A percentile compares a stretch with the other conserved stretches of the same genome.
Evolutionary conservation across 108 stramenopile species (phyloP).

Genomic region (Discostella pseudostelligera): DNA sequence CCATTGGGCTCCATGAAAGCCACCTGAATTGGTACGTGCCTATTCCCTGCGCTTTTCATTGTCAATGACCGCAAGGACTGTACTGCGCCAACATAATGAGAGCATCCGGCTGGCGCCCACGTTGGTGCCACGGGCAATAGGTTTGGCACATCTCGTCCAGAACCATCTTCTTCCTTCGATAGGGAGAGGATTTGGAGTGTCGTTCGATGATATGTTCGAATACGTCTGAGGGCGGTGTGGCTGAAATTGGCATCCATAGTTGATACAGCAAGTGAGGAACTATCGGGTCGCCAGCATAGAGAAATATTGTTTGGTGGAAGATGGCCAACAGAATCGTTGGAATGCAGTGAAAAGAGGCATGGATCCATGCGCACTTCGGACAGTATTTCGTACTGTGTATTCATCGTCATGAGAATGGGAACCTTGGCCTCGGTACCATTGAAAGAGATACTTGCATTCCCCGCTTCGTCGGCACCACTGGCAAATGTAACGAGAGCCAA

Average conservation of each 20-base stretch:
- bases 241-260: constrained; percentile 59
- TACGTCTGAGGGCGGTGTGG: constrained; percentile 45
- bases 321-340: not conserved
- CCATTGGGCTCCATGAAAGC: constrained; percentile 92
- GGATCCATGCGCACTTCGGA: constrained; percentile 65
- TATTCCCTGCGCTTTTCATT: constrained; percentile 44
- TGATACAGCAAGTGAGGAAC: constrained; percentile 66
- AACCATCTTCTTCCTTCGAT: constrained; percentile 82
- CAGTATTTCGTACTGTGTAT: constrained; percentile 77
- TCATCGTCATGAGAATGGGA: constrained; percentile 83
- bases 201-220: constrained; percentile 69
- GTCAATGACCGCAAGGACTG: constrained; percentile 50
- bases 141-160: constrained; percentile 73
- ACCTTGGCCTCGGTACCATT: constrained; percentile 22
- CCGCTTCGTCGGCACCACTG: constrained; percentile 57
- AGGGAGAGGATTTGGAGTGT: constrained; percentile 64
- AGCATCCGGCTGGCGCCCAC: constrained; percentile 81
- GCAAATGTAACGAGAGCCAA: constrained; percentile 72
- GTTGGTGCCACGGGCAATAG: constrained; percentile 47
- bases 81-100: constrained; percentile 70
- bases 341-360: constrained; percentile 35
- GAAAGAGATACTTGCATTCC: constrained; percentile 13
- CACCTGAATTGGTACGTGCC: constrained; percentile 58
- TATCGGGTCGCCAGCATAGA: constrained; percentile 76
- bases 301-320: constrained; percentile 48